phyloP scores from a whole-genome alignment of 768 basidiomycete species.

The Trametes elegans region DNA sequence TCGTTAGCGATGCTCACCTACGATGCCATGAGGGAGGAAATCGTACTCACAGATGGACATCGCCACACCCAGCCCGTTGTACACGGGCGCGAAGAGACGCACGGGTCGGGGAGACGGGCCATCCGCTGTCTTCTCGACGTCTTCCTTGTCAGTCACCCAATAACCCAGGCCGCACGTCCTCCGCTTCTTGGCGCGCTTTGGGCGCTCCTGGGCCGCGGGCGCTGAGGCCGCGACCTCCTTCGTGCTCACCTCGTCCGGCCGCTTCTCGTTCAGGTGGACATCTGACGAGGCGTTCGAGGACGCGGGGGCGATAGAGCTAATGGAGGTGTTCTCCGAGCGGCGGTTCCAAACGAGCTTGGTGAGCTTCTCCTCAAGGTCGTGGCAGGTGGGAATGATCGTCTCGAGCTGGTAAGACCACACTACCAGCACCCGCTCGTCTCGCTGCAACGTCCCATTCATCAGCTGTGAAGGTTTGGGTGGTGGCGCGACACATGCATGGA shows the following conservation, averaged over 20 bases:
- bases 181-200: constrained; percentile 17
- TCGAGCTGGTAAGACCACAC: constrained; percentile 87
- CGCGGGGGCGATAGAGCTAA: constrained; percentile 33
- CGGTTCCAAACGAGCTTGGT: constrained; percentile 76
- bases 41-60: constrained; percentile 62
- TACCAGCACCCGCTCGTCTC: constrained; percentile 79
- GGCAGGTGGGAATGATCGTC: constrained; percentile 65
- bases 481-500: background rate
- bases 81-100: constrained; percentile 69
- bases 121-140: constrained; percentile 50
- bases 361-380: constrained; percentile 72
- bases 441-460: too few relatives aligned
- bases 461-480: background rate
- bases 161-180: constrained; percentile 27
- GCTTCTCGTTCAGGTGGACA: constrained; percentile 53
- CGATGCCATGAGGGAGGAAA: background rate
- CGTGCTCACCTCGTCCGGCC: constrained; percentile 18
- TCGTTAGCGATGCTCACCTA: too few relatives aligned
- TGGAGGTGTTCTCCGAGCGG: constrained; percentile 40
- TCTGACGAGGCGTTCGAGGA: constrained; percentile 45
- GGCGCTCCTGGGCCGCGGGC: constrained; percentile 8
- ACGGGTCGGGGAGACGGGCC: constrained; percentile 34
- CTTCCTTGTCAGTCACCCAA: constrained; percentile 33
- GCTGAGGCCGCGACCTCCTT: constrained; percentile 22
- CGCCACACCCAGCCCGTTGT: constrained; percentile 65